Evolutionary conservation across 1,284 basidiomycete species (phyloP).

Genomic region (Sanghuangporus weigelae): DNA sequence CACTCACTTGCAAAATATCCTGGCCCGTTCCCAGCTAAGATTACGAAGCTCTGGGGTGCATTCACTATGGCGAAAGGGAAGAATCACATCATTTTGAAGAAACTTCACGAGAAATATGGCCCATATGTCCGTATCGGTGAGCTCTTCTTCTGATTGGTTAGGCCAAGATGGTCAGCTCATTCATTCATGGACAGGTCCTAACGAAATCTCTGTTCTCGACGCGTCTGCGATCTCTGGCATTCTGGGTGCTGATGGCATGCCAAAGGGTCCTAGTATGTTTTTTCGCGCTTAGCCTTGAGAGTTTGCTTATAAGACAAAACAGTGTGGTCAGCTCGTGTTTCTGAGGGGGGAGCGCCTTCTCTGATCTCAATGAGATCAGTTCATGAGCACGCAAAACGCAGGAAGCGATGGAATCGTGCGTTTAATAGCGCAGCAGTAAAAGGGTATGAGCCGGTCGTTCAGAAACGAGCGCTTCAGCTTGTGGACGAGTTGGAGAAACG

Average conservation of each 20-base stretch:
- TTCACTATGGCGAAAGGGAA: constrained; percentile 13
- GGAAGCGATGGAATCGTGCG: constrained; percentile 38
- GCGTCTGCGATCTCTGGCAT: constrained; percentile 26
- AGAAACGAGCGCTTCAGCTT: constrained; percentile 30
- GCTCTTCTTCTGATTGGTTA: background rate
- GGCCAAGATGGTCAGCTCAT: background rate
- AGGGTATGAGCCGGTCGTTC: constrained; percentile 34
- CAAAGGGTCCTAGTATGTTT: constrained; percentile 30
- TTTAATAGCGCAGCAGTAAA: constrained; percentile 34
- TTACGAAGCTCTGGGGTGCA: constrained; percentile 19
- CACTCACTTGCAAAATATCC: constrained; percentile 24
- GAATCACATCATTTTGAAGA: background rate
- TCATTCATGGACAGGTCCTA: constrained; percentile 25
- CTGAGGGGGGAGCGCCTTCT: background rate
- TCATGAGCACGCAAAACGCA: constrained; percentile 33
- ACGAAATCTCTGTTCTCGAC: constrained; percentile 30
- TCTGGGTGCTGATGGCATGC: constrained; percentile 26
- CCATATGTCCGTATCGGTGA: constrained; percentile 22
- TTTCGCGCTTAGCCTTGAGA: constrained; percentile 22
- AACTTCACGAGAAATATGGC: constrained; percentile 20
- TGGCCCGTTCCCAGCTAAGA: constrained; percentile 20
- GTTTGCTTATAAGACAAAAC: constrained; percentile 23
- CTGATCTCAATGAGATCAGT: constrained; percentile 25
- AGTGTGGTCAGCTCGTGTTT: background rate
- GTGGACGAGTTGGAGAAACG: constrained; percentile 25